Evolutionary conservation across 2,329 filamentous ascomycete genomes (phyloP).

Genomic region (Colletotrichum sp.): DNA sequence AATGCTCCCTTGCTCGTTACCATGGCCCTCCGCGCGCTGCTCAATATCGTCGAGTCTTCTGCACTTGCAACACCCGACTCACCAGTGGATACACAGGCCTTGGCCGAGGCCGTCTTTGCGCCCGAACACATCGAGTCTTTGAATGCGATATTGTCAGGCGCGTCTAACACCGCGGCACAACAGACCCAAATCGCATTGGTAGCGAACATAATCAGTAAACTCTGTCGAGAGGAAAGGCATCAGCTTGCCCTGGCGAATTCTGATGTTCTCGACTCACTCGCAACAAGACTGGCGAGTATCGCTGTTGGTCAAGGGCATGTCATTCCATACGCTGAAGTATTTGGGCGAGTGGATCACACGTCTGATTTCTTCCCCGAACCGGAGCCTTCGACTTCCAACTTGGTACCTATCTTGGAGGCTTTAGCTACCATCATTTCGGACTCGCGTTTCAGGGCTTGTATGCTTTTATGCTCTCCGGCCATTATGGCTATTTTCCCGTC

Average conservation of each 20-base stretch:
- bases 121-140: conserved; percentile 15
- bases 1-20: conserved; percentile 71
- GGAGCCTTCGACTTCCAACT: conserved; percentile 61
- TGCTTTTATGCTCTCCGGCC: conserved; percentile 71
- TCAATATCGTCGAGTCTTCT: conserved; percentile 72
- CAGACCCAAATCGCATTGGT: conserved; percentile 69
- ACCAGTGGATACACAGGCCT: conserved; percentile 50
- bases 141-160: conserved; percentile 67
- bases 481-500: conserved; percentile 73
- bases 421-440: conserved; percentile 78
- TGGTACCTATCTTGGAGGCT: conserved; percentile 78
- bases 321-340: conserved; percentile 65
- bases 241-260: conserved; percentile 73
- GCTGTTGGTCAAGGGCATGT: conserved; percentile 72
- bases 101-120: conserved; percentile 69
- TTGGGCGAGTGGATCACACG: conserved; percentile 59
- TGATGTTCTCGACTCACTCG: conserved; percentile 80
- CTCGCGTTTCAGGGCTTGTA: conserved; percentile 78
- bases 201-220: conserved; percentile 57
- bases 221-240: conserved; percentile 74
- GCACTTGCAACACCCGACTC: conserved; percentile 57
- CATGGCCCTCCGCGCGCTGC: conserved; percentile 76
- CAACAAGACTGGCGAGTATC: conserved; percentile 74
- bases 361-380: conserved; percentile 65
- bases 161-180: conserved; percentile 52